A percentile compares a stretch with the other conserved stretches of the same genome.
Evolutionary conservation across 192 early-diverging fungal genomes (phyloP).

Genomic region (Entrophospora sp.): DNA sequence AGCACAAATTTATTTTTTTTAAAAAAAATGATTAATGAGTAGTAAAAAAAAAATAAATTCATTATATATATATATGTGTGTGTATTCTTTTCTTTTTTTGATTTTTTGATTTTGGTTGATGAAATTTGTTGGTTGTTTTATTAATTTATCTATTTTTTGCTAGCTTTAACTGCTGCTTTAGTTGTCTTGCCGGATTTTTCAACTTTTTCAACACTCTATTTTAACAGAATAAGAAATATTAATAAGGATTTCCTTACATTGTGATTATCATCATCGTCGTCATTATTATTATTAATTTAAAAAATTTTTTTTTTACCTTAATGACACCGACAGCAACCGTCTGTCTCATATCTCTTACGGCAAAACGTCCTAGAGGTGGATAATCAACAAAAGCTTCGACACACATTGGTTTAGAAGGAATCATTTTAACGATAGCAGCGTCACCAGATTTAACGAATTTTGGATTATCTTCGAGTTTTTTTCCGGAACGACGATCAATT

Average conservation of each 20-base stretch:
- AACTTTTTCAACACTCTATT: constrained; percentile 62
- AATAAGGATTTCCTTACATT: no score
- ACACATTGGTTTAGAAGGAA: constrained; percentile 94
- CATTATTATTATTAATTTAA: no score
- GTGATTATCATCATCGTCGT: no score
- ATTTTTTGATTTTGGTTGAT: no score
- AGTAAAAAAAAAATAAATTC: no score
- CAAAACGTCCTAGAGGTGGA: constrained; percentile 93
- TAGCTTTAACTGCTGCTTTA: constrained; percentile 68
- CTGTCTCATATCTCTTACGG: constrained; percentile 96
- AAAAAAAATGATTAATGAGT: no score
- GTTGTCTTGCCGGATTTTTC: constrained; percentile 71
- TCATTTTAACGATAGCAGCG: constrained; percentile 90
- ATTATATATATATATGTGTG: no score
- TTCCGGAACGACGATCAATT: constrained; percentile 93
- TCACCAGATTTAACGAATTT: constrained; percentile 95
- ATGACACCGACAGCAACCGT: constrained; percentile 97
- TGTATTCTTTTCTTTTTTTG: no score
- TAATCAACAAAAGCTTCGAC: constrained; percentile 90
- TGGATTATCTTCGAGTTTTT: constrained; percentile 85
- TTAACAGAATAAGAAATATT: neutral
- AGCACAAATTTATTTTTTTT: no score
- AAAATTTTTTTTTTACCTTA: no score
- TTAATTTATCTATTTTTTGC: constrained; percentile 62
- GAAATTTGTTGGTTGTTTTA: no score